phyloP scores from a whole-genome alignment of 768 basidiomycete species.

The Sporobolomyces pararoseus region DNA sequence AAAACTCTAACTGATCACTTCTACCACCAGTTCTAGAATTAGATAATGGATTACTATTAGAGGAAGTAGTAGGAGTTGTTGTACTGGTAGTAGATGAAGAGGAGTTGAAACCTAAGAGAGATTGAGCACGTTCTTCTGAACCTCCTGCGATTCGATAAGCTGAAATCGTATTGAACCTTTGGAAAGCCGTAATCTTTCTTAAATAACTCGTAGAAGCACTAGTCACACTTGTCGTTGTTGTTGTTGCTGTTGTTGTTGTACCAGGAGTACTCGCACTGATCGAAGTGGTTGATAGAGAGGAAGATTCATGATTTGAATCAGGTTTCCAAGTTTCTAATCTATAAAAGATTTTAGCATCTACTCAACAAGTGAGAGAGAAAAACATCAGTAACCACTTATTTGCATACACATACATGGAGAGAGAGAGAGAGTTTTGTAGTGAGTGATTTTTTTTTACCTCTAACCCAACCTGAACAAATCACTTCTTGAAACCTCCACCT shows the following conservation, averaged over 20 bases:
- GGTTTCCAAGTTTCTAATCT: slow-evolving; percentile 80
- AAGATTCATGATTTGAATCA: slow-evolving; percentile 54
- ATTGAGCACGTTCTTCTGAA: slow-evolving; percentile 56
- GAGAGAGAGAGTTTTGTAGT: neutral
- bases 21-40: neutral
- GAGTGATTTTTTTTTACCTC: slow-evolving; percentile 58
- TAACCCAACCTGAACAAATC: slow-evolving; percentile 71
- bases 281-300: no score
- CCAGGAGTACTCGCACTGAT: slow-evolving; percentile 55
- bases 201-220: slow-evolving; percentile 55
- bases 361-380: neutral
- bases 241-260: neutral
- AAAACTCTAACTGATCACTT: slow-evolving; percentile 50
- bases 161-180: slow-evolving; percentile 67
- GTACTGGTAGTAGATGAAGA: neutral
- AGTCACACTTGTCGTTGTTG: neutral
- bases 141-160: slow-evolving; percentile 80
- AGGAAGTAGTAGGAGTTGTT: no score
- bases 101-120: slow-evolving; percentile 49
- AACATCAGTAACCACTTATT: neutral
- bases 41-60: neutral
- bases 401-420: neutral
- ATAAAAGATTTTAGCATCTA: slow-evolving; percentile 79
- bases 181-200: slow-evolving; percentile 71
- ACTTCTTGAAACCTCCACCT: slow-evolving; percentile 86